Conservation (phyloP, 2,329 filamentous ascomycete genomes). For the Colletotrichum australisinense region DNA sequence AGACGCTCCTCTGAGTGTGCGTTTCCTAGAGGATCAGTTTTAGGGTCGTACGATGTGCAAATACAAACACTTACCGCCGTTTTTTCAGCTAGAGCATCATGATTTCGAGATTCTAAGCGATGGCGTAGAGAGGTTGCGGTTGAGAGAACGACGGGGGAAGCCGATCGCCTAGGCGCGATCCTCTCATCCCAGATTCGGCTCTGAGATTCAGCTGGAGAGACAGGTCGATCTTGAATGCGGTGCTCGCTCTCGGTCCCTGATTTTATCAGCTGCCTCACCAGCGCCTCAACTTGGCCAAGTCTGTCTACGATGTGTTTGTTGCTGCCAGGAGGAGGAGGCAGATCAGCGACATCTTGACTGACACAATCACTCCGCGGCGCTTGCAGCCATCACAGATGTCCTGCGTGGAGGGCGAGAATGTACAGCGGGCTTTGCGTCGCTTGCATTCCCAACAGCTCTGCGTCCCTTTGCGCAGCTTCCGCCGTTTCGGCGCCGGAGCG, state of each 20-base stretch:
- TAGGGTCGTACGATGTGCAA: not conserved
- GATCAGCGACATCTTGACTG: conserved; percentile 54
- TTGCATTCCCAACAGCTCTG: conserved; percentile 36
- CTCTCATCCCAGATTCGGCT: not conserved
- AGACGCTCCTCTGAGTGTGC: not conserved
- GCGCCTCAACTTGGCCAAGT: conserved; percentile 49
- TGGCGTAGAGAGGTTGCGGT: not conserved
- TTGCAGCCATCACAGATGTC: conserved; percentile 47
- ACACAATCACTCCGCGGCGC: conserved; percentile 55
- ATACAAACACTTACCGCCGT: not conserved
- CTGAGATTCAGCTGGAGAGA: not conserved
- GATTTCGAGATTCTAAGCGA: not conserved
- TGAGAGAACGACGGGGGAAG: not conserved
- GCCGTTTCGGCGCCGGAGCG: conserved; percentile 10
- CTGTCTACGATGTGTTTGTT: conserved; percentile 45
- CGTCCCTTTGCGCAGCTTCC: conserved; percentile 32
- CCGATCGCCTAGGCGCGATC: not conserved
- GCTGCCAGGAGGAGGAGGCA: conserved; percentile 38
- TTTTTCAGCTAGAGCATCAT: not conserved
- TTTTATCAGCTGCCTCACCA: conserved; percentile 44
- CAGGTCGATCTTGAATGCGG: not conserved
- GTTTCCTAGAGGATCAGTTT: not conserved
- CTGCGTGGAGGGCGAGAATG: not conserved
- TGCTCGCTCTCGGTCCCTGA: not conserved
- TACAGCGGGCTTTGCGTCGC: conserved; percentile 27